Conservation (phyloP, 2,329 filamentous ascomycete species). For the Monilinia polystroma region DNA sequence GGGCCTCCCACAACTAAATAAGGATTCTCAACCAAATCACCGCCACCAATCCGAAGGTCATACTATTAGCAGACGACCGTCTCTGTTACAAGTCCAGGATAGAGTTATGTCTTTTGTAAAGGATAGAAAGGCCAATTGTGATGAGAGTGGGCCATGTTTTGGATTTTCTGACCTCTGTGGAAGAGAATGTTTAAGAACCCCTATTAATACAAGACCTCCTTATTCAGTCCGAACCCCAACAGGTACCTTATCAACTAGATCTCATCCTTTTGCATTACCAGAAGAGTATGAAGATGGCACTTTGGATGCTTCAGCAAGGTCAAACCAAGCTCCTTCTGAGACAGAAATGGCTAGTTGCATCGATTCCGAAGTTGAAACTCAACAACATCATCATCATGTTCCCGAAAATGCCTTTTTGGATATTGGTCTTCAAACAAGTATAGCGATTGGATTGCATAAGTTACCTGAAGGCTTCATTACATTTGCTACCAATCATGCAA, state of each 20-base stretch:
- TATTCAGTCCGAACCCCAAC: constrained; percentile 26
- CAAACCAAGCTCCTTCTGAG: constrained; percentile 23
- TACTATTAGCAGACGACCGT: constrained; percentile 46
- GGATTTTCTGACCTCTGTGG: constrained; percentile 66
- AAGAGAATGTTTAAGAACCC: constrained; percentile 57
- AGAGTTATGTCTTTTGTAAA: constrained; percentile 64
- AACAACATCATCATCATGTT: constrained; percentile 84
- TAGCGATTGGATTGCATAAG: constrained; percentile 95
- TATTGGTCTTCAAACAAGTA: constrained; percentile 92
- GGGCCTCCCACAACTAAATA: not conserved
- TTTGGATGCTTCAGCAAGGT: constrained; percentile 4
- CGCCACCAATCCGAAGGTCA: constrained; percentile 14
- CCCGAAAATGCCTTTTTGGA: constrained; percentile 90
- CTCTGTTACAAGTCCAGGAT: constrained; percentile 54
- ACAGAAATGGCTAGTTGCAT: constrained; percentile 21
- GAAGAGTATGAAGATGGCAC: constrained; percentile 16
- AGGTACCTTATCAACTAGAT: constrained; percentile 23
- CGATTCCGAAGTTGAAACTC: constrained; percentile 36
- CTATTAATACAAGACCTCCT: constrained; percentile 21
- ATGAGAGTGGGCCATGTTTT: constrained; percentile 59
- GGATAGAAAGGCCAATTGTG: constrained; percentile 63
- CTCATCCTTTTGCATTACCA: constrained; percentile 17
- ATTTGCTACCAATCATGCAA: constrained; percentile 96
- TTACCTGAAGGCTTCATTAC: constrained; percentile 87
- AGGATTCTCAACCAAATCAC: constrained; percentile 19